These are phyloP conservation scores for Cyclostephanos invisitatus DNA, from an alignment of 108 stramenopile species.

Conservation along the genomic window DNA sequence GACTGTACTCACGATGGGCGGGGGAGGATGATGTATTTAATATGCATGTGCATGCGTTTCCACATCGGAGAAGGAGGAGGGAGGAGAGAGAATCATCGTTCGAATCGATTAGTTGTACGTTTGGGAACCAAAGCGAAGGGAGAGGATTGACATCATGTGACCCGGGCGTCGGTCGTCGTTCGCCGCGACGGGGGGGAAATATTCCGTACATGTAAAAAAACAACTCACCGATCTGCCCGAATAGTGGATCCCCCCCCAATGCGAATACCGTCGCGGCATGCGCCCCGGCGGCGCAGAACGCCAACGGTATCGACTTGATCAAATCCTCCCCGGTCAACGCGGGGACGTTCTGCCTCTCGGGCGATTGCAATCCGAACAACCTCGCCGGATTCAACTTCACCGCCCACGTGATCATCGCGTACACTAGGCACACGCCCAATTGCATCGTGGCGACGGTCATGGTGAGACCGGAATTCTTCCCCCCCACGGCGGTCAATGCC, in stretches of 20 bases:
- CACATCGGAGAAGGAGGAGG: too few species aligned
- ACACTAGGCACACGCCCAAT: conserved; percentile 54
- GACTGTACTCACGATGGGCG: conserved; percentile 13
- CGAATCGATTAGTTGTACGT: too few species aligned
- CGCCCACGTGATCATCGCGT: conserved; percentile 53
- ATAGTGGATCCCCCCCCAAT: conserved; percentile 57
- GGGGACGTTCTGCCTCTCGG: conserved; percentile 44
- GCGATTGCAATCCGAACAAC: conserved; percentile 51
- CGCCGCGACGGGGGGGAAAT: too few species aligned
- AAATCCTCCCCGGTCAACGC: conserved; percentile 40
- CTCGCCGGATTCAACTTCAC: conserved; percentile 51
- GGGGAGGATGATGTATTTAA: too few species aligned
- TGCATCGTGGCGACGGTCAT: conserved; percentile 61
- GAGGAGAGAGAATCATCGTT: too few species aligned
- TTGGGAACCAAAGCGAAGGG: too few species aligned
- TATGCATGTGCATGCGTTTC: too few species aligned
- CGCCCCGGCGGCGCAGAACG: conserved; percentile 55
- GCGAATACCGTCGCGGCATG: conserved; percentile 60
- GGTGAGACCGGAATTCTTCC: conserved; percentile 56
- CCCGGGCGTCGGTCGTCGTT: too few species aligned
- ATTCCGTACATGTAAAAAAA: too few species aligned
- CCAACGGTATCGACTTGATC: conserved; percentile 50
- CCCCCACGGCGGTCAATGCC: conserved; percentile 54
- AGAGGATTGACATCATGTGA: too few species aligned
- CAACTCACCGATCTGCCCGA: conserved; percentile 55